Conservation (phyloP, 2,329 filamentous ascomycete genomes). For the Penicillium sp. region DNA sequence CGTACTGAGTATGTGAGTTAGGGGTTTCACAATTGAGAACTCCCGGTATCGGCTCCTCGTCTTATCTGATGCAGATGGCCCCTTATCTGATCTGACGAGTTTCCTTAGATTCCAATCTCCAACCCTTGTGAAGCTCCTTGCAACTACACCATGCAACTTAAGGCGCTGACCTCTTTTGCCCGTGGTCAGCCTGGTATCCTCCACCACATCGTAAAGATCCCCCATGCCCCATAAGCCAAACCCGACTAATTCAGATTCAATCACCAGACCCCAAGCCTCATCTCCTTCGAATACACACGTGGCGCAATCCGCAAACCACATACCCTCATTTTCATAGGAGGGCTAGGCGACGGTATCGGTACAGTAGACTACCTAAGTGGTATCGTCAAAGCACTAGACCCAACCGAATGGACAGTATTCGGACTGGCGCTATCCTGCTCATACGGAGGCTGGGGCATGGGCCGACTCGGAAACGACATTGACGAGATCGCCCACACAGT, state of each 20-base stretch:
- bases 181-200: slow-evolving; percentile 22
- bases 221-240: neutral
- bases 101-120: slow-evolving; percentile 1
- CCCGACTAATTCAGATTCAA: slow-evolving; percentile 1
- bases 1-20: no score
- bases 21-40: neutral
- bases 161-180: slow-evolving; percentile 13
- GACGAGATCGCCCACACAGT: slow-evolving; percentile 51
- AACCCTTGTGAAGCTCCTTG: neutral
- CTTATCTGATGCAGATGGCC: slow-evolving; percentile 23
- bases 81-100: slow-evolving; percentile 23
- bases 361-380: slow-evolving; percentile 50
- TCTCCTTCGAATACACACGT: slow-evolving; percentile 38
- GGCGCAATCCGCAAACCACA: slow-evolving; percentile 34
- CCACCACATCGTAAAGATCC: slow-evolving; percentile 20
- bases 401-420: slow-evolving; percentile 50
- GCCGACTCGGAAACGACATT: slow-evolving; percentile 50
- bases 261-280: slow-evolving; percentile 31
- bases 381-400: slow-evolving; percentile 45
- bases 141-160: slow-evolving; percentile 17
- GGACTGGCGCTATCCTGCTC: slow-evolving; percentile 49
- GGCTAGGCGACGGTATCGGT: slow-evolving; percentile 54
- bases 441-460: slow-evolving; percentile 52
- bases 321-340: slow-evolving; percentile 55
- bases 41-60: neutral